These are phyloP conservation scores for Parachaetomium inaequale DNA, from an alignment of 495 filamentous ascomycete genomes.

Conservation along the genomic window DNA sequence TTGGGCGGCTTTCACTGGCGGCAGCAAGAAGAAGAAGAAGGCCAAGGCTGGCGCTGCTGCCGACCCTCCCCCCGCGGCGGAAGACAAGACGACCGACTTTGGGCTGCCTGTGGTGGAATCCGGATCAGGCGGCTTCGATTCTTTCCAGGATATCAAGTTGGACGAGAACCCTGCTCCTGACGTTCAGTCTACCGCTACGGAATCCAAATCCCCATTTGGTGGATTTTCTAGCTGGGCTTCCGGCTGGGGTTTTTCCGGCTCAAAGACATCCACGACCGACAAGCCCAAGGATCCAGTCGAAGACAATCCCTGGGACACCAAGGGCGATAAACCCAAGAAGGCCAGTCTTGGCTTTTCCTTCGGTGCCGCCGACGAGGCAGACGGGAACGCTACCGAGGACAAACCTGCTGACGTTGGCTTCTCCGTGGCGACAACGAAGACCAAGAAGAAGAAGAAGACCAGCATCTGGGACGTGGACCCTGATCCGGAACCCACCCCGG, in stretches of 20 bases:
- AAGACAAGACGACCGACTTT: constrained; percentile 23
- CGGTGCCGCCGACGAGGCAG: constrained; percentile 36
- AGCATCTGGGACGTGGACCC: constrained; percentile 1
- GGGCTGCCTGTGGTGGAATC: constrained; percentile 22
- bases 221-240: constrained; percentile 19
- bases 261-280: constrained; percentile 13
- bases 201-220: constrained; percentile 34
- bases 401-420: constrained; percentile 32
- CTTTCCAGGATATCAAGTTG: constrained; percentile 51
- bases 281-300: constrained; percentile 28
- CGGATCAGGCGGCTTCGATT: constrained; percentile 24
- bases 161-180: constrained; percentile 42
- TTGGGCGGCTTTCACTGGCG: constrained; percentile 6
- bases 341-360: constrained; percentile 37
- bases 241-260: constrained; percentile 18
- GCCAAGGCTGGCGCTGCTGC: constrained; percentile 36
- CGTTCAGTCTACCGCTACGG: constrained; percentile 34
- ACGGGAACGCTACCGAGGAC: constrained; percentile 25
- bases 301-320: constrained; percentile 41
- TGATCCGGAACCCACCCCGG: not conserved
- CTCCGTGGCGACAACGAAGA: constrained; percentile 2
- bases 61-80: constrained; percentile 13
- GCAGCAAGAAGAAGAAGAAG: constrained; percentile 40
- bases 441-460: constrained; percentile 9
- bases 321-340: constrained; percentile 44